Evolutionary conservation across 1,284 basidiomycete genomes (phyloP).

Genomic region (Ustilago lituana): DNA sequence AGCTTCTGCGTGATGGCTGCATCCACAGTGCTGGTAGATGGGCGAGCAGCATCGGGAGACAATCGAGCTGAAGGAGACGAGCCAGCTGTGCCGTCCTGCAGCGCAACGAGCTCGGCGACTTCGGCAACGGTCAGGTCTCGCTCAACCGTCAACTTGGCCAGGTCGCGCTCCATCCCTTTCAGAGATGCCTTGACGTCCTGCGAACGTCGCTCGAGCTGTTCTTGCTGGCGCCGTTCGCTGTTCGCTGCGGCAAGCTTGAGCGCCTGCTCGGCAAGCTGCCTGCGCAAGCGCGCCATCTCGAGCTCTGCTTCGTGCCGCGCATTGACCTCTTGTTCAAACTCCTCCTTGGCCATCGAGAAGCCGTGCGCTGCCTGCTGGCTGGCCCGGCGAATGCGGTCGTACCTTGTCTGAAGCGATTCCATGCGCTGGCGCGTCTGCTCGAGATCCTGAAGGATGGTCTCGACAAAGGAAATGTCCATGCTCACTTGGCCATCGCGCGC

Average conservation of each 20-base stretch:
- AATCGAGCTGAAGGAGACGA: constrained; percentile 3
- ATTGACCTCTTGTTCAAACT: constrained; percentile 89
- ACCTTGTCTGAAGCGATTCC: constrained; percentile 76
- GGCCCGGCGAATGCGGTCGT: constrained; percentile 81
- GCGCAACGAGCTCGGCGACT: constrained; percentile 83
- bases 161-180: constrained; percentile 80
- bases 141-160: constrained; percentile 86
- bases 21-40: constrained; percentile 23
- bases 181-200: constrained; percentile 82
- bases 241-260: constrained; percentile 83
- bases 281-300: constrained; percentile 83
- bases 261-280: constrained; percentile 87
- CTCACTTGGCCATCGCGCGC: constrained; percentile 74
- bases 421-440: constrained; percentile 77
- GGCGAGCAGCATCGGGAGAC: constrained; percentile 13
- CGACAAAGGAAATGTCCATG: constrained; percentile 79
- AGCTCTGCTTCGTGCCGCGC: constrained; percentile 88
- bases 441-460: constrained; percentile 77
- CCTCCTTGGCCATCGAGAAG: constrained; percentile 86
- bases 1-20: constrained; percentile 76
- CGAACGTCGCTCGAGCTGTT: constrained; percentile 80
- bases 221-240: constrained; percentile 76
- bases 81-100: constrained; percentile 71
- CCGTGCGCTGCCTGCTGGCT: constrained; percentile 93
- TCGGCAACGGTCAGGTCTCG: constrained; percentile 91